Evolutionary conservation across 2,329 filamentous ascomycete genomes (phyloP).

Genomic region (Cladosporium sp.): DNA sequence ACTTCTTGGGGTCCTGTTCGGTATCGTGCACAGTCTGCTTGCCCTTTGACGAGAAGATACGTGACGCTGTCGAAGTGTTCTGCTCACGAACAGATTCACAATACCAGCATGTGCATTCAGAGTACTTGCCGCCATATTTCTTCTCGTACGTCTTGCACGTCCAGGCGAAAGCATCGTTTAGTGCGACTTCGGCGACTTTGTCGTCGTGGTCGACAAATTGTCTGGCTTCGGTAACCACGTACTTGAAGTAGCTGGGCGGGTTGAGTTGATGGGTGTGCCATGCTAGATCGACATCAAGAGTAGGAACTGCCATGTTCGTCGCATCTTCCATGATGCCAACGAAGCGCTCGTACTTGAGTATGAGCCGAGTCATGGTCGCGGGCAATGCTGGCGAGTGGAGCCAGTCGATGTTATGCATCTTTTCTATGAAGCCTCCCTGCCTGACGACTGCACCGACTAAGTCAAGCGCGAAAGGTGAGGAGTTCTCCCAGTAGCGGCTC

Average conservation of each 20-base stretch:
- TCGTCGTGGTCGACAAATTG: conserved; percentile 80
- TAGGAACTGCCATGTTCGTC: conserved; percentile 61
- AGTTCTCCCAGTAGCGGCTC: conserved; percentile 69
- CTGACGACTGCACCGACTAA: conserved; percentile 65
- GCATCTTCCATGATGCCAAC: conserved; percentile 57
- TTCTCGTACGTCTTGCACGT: conserved; percentile 71
- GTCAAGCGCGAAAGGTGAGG: conserved; percentile 64
- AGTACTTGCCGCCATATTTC: conserved; percentile 65
- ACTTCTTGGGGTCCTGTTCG: conserved; percentile 54
- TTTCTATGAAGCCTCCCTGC: conserved; percentile 66
- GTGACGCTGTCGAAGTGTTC: conserved; percentile 51
- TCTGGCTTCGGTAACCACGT: conserved; percentile 49
- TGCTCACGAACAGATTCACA: conserved; percentile 69
- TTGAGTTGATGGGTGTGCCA: conserved; percentile 81
- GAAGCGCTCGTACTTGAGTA: conserved; percentile 67
- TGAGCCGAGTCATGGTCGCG: conserved; percentile 64
- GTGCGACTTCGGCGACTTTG: conserved; percentile 69
- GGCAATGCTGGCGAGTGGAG: conserved; percentile 67
- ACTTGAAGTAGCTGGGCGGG: conserved; percentile 62
- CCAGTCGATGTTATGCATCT: conserved; percentile 79
- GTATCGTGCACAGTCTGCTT: conserved; percentile 41
- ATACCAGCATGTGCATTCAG: conserved; percentile 80
- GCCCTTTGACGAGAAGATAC: conserved; percentile 46
- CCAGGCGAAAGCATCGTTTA: conserved; percentile 68
- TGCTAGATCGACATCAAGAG: conserved; percentile 71